Evolutionary conservation across 257 asterid genomes (phyloP), one percentile per base, ranked within the genome.

Genomic region (Solanum clarkiae): DNA sequence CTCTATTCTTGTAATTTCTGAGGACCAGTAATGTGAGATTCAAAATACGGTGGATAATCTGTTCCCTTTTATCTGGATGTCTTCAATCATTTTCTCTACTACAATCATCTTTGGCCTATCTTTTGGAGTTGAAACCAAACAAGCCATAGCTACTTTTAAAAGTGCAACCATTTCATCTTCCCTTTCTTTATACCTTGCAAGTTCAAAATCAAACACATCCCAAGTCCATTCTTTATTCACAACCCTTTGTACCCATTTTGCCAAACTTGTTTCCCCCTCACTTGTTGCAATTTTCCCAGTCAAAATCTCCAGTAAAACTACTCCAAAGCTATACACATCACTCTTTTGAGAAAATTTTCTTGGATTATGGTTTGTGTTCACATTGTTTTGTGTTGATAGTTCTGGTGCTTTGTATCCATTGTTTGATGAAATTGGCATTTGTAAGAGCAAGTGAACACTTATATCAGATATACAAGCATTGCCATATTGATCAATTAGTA

Each of bases 191-290:
- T 86, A 81, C 72, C 91, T 83, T 24, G 87, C 84, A 11, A 90
- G 84, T 84, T 90, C 92, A 72, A 88, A 88, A 84, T 90, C 92
- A 83, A 90, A 85, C 51, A 86, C 88, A 53, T 90, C 90, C 88
- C 91, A 88, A 6, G 84, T 90, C 91, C 90, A 90, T 72, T 90
- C 89, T 66, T 88, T 87, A 7, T 80, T 72, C 24, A 87, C 87
- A 8, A 72, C 92, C 7, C 84, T 65, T n/a, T 85, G 83, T 56
- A 88, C 89, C 92, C 91, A 86, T 59, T 69, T 88, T 20, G 79
- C 90, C 54, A 90, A 77, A 44, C 87, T 87, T 40, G 80, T 47
- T 10, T 85, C 88, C 16, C 82, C 83, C 75, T 86, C 88, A 36
- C 85, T 77, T 5, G 84, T 86, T 22, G 70, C 90, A 80, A 88